These are phyloP conservation scores for Balakata baccata DNA, from an alignment of 345 rosid genomes.

Conservation along the genomic window DNA sequence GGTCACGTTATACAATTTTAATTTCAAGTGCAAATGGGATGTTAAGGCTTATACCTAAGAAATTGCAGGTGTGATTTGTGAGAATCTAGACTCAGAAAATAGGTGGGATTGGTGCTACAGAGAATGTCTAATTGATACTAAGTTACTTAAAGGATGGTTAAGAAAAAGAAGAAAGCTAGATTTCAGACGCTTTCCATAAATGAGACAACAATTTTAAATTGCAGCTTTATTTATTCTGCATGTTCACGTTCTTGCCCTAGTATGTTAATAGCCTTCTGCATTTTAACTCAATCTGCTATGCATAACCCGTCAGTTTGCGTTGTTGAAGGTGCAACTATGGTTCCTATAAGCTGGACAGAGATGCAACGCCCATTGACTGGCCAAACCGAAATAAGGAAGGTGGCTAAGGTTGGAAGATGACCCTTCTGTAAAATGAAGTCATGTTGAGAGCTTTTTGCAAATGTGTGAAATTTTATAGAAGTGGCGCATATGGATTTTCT, in stretches of 20 bases:
- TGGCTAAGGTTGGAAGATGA: conserved; percentile 72
- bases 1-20: no score
- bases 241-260: not conserved
- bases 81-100: not conserved
- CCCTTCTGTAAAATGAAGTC: not conserved
- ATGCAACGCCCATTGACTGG: conserved; percentile 90
- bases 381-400: conserved; percentile 81
- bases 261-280: not conserved
- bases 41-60: not conserved
- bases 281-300: not conserved
- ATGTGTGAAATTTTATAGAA: conserved; percentile 4
- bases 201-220: not conserved
- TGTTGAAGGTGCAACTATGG: conserved; percentile 72
- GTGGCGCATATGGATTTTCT: not conserved
- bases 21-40: not conserved
- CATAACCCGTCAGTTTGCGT: not conserved
- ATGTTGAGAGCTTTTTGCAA: not conserved
- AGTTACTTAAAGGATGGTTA: not conserved
- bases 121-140: no score
- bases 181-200: not conserved
- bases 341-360: conserved; percentile 92
- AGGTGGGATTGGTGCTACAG: no score
- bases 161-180: not conserved
- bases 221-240: not conserved
- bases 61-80: not conserved